A percentile compares a stretch with the other conserved stretches of the same genome.
Conservation (phyloP, 495 filamentous ascomycete genomes). For the Chaetomidium leptoderma region DNA sequence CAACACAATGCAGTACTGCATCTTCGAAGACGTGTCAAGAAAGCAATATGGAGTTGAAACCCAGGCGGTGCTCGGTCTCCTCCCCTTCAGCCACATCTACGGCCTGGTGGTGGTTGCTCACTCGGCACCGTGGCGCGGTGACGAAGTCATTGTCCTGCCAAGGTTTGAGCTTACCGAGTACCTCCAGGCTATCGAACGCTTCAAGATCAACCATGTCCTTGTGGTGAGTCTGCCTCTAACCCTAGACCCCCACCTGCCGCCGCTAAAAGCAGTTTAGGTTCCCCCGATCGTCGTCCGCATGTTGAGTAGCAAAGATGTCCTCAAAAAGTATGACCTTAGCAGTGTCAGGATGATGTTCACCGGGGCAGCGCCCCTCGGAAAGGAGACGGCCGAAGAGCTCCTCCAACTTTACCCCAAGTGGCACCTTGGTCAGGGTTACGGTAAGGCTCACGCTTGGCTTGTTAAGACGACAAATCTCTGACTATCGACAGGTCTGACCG, state of each 20-base stretch:
- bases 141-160: constrained; percentile 74
- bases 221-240: constrained; percentile 47
- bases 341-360: constrained; percentile 66
- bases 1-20: constrained; percentile 63
- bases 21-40: constrained; percentile 49
- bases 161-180: constrained; percentile 71
- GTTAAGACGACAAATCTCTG: background rate
- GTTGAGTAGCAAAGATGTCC: constrained; percentile 58
- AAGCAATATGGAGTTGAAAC: constrained; percentile 43
- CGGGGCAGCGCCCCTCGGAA: constrained; percentile 78
- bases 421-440: constrained; percentile 74
- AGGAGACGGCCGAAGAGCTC: constrained; percentile 69
- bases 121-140: constrained; percentile 65
- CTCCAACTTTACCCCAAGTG: constrained; percentile 61
- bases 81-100: constrained; percentile 88
- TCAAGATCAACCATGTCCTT: constrained; percentile 65
- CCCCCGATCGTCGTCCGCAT: constrained; percentile 85
- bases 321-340: constrained; percentile 70
- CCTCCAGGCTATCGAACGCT: constrained; percentile 64
- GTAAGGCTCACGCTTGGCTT: constrained; percentile 37
- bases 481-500: constrained; percentile 61
- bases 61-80: constrained; percentile 64
- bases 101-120: constrained; percentile 73
- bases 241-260: background rate
- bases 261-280: constrained; percentile 47